Evolutionary conservation across 495 filamentous ascomycete species (phyloP).

Genomic region (Penicillium turbatum): DNA sequence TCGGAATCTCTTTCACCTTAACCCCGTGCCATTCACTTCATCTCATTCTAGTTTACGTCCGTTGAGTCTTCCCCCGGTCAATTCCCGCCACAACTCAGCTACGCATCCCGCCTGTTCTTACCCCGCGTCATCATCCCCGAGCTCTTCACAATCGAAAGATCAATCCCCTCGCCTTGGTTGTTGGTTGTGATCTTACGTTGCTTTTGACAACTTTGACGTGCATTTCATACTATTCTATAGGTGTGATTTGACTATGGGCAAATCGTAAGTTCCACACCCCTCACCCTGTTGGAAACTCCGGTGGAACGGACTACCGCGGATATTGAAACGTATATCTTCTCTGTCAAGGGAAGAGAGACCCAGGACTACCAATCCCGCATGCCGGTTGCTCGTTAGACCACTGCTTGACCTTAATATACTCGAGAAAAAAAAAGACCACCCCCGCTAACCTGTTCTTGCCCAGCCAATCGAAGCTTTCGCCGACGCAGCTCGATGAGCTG

Average conservation of each 20-base stretch:
- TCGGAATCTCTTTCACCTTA: not conserved
- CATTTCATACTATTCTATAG: not conserved
- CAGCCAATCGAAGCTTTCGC: constrained; percentile 92
- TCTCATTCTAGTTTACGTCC: not conserved
- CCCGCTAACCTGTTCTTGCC: not conserved
- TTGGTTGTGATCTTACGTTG: not conserved
- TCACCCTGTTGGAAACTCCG: constrained; percentile 9
- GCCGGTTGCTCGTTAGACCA: not conserved
- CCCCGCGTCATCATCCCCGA: constrained; percentile 20
- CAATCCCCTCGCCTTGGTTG: constrained; percentile 1
- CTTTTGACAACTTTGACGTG: not conserved
- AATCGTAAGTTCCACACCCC: constrained; percentile 37
- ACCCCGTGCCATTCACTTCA: not conserved
- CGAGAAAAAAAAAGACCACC: not conserved
- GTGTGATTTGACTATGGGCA: constrained; percentile 35
- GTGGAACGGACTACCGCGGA: not conserved
- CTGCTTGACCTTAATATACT: not conserved
- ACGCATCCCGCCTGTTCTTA: constrained; percentile 24
- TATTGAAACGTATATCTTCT: not conserved
- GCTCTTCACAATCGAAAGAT: not conserved
- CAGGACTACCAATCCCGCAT: not conserved
- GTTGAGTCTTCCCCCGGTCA: no score
- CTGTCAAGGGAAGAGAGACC: not conserved
- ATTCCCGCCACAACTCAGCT: constrained; percentile 16
- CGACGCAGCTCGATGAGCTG: constrained; percentile 89